A percentile compares a stretch with the other conserved stretches of the same genome.
These are phyloP conservation scores for Phaeosphaeria sp. DNA, from an alignment of 2,329 filamentous ascomycete species.

Conservation along the genomic window DNA sequence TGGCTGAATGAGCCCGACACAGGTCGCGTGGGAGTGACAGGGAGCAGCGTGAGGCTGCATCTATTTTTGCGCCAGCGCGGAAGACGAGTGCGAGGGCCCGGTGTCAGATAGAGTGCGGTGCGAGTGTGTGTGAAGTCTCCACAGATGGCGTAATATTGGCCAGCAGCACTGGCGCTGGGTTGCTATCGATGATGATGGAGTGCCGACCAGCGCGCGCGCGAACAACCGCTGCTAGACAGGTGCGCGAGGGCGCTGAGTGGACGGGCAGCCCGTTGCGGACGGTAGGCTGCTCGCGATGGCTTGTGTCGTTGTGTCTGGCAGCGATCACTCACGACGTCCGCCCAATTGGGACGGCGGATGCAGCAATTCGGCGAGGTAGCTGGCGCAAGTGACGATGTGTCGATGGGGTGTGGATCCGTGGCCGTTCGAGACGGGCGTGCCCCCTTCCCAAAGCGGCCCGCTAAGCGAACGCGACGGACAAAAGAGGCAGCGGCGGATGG, in stretches of 20 bases:
- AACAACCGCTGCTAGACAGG: neutral
- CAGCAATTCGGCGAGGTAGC: slow-evolving; percentile 14
- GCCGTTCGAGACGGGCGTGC: slow-evolving; percentile 2
- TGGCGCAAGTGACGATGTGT: slow-evolving; percentile 8
- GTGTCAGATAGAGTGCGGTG: slow-evolving; percentile 27
- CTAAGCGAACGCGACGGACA: neutral
- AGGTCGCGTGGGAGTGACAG: slow-evolving; percentile 5
- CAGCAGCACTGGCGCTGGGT: neutral
- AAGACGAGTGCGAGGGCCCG: slow-evolving; percentile 4
- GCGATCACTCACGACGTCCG: slow-evolving; percentile 10
- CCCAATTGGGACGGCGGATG: slow-evolving; percentile 14
- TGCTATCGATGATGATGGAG: neutral
- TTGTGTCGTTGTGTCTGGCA: slow-evolving; percentile 5
- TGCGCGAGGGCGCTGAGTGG: slow-evolving; percentile 6
- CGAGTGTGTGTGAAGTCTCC: slow-evolving; percentile 2
- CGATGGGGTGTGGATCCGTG: neutral
- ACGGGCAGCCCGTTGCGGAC: slow-evolving; percentile 13
- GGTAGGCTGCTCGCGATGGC: slow-evolving; percentile 2
- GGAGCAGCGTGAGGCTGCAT: slow-evolving; percentile 2
- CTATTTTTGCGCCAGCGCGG: slow-evolving; percentile 8
- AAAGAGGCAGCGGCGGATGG: slow-evolving; percentile 10
- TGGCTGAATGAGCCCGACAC: slow-evolving; percentile 8
- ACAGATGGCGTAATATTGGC: slow-evolving; percentile 14
- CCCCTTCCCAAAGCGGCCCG: slow-evolving; percentile 27
- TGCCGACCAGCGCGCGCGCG: neutral